phyloP scores from a whole-genome alignment of 2,329 filamentous ascomycete species.

The Epichloe brachyelytri region DNA sequence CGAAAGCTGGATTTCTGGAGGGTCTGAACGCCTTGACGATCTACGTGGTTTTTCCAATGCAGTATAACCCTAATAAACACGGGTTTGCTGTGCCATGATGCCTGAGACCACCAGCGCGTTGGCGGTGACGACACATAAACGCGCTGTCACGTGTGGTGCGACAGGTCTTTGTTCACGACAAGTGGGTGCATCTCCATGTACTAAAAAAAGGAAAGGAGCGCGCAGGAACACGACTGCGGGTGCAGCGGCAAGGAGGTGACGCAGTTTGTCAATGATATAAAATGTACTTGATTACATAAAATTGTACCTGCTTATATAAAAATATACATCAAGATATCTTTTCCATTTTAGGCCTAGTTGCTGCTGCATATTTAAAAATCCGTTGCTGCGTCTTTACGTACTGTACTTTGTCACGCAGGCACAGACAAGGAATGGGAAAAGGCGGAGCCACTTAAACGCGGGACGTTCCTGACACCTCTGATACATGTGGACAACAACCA shows the following conservation, averaged over 20 bases:
- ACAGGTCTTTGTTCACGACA: not conserved
- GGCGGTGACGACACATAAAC: constrained; percentile 6
- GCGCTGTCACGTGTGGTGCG: constrained; percentile 14
- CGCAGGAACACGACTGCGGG: not conserved
- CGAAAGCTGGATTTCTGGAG: not conserved
- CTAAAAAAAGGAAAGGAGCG: not conserved
- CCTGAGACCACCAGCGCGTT: not conserved
- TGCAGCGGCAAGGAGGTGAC: not conserved
- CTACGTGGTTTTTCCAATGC: too few species aligned
- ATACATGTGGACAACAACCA: not conserved
- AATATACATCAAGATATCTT: rapidly evolving
- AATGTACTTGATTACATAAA: too few species aligned
- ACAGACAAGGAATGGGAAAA: not conserved
- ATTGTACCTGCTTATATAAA: too few species aligned
- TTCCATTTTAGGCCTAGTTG: too few species aligned
- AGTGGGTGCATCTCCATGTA: not conserved
- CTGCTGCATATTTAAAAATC: too few species aligned
- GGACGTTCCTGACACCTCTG: constrained; percentile 23
- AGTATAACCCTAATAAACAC: too few species aligned
- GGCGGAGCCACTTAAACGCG: constrained; percentile 19
- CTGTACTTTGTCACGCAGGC: not conserved
- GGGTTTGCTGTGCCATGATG: not conserved
- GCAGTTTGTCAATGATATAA: not conserved
- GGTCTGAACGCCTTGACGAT: too few species aligned
- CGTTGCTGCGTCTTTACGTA: too few species aligned